A percentile compares a stretch with the other conserved stretches of the same genome.
Evolutionary conservation across 768 basidiomycete genomes (phyloP).

Genomic region (Tylopilus felleus): DNA sequence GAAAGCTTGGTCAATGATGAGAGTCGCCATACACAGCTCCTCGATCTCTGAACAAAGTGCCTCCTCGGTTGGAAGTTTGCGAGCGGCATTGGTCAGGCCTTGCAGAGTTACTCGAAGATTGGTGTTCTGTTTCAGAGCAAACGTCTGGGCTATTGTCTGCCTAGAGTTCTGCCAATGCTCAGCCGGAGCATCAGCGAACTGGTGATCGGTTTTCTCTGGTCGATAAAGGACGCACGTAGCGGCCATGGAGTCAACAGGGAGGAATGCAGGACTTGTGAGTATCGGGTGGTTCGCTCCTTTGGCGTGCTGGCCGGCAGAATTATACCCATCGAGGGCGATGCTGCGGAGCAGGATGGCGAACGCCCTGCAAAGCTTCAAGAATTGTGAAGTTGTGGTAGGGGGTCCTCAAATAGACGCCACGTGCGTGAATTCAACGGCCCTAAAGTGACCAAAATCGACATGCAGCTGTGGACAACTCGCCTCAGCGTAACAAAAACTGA

Average conservation of each 20-base stretch:
- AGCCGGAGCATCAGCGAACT: background rate
- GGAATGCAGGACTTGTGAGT: background rate
- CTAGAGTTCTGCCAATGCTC: background rate
- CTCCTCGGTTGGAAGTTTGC: conserved; percentile 10
- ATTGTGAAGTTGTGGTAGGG: conserved; percentile 4
- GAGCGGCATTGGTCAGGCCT: background rate
- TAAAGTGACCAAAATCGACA: background rate
- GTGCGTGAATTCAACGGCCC: background rate
- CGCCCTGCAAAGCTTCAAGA: background rate
- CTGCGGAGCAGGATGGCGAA: background rate
- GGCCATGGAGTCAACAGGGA: conserved; percentile 4
- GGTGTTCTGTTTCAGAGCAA: background rate
- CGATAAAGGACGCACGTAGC: background rate
- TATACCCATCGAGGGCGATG: conserved; percentile 5
- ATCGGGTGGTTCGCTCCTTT: background rate
- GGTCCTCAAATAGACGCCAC: no score
- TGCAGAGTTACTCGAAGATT: background rate
- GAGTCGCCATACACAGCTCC: conserved; percentile 12
- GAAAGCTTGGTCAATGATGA: conserved; percentile 18
- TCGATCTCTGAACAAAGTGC: conserved; percentile 17
- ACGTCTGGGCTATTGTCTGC: background rate
- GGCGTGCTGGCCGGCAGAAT: background rate
- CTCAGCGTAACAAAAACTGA: no score
- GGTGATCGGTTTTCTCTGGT: background rate
- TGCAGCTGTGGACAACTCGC: background rate